Evolutionary conservation across 169 alveolate species (phyloP).

Genomic region (Amoebophrya sp.): DNA sequence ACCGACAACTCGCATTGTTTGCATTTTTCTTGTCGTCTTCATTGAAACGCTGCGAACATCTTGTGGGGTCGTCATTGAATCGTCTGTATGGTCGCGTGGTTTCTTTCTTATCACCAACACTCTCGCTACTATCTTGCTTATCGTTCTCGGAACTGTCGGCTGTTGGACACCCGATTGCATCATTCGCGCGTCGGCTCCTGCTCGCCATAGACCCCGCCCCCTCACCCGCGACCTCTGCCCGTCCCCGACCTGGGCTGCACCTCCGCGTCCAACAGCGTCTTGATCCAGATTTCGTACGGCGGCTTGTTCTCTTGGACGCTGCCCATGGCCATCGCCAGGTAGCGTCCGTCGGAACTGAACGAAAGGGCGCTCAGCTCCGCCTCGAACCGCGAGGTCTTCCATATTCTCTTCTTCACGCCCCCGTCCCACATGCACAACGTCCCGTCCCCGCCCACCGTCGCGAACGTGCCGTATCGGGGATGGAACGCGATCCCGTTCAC

Average conservation of each 20-base stretch:
- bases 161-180: too few relatives aligned
- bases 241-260: background rate
- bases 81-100: too few relatives aligned
- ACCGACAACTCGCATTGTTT: too few relatives aligned
- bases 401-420: slow-evolving; percentile 52
- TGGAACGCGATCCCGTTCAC: slow-evolving; percentile 67
- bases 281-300: background rate
- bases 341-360: slow-evolving; percentile 51
- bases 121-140: too few relatives aligned
- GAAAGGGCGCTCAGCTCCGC: slow-evolving; percentile 60
- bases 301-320: background rate
- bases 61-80: too few relatives aligned
- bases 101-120: too few relatives aligned
- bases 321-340: slow-evolving; percentile 49
- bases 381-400: slow-evolving; percentile 45
- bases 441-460: slow-evolving; percentile 78
- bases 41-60: too few relatives aligned
- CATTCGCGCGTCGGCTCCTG: too few relatives aligned
- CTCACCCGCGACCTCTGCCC: too few relatives aligned
- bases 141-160: too few relatives aligned
- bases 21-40: too few relatives aligned
- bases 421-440: slow-evolving; percentile 71
- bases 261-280: background rate
- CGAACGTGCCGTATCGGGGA: slow-evolving; percentile 58
- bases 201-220: too few relatives aligned